Evolutionary conservation across 257 asterid species (phyloP), one percentile per base, ranked within the genome.

Genomic region (Euphrasia confusa): DNA sequence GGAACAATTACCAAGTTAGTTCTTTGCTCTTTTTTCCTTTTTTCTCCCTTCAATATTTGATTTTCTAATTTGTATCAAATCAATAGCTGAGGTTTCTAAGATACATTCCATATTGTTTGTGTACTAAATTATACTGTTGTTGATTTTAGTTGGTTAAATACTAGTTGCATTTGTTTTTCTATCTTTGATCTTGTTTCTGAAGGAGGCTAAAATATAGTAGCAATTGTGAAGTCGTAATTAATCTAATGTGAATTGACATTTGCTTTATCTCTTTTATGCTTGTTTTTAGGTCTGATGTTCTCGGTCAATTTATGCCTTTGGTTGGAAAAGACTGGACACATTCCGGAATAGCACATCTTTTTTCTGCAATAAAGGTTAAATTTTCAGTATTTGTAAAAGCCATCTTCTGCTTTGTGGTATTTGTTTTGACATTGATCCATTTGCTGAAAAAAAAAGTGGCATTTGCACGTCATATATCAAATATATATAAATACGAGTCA

Each of bases 241-340:
- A 59, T 47, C 42, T 28, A 12, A 53, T 39, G 45, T 26, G 24
- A 52, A 58, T 64, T 61, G 2, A 6, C 14, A 12, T 12, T 71
- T 69, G 58, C 4, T 64, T 65, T 44, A 68, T 44, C 53, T 60
- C 44, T 42, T 69, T 58, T 47, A 10, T 73, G 63, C 65, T 67
- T 72, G 39, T 72, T 66, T 83, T 30, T 66, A 93, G 99, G 94
- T 93, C 99, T 68, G 99, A 93, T 81, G 99, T 93, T 78, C 97
- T 90, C 61, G 97, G 99, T 62, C 99, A 93, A 66, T 85, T 93
- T 81, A 93, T 93, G 99, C 99, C 96, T 17, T 72, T 93, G 88
- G 97, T 93, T 58, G 99, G 97, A 72, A 87, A 81, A 79, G 99
- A 89, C 79, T 93, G 99, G 99, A 87, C 99, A 1, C 99, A 93